Evolutionary conservation across 2,329 filamentous ascomycete genomes (phyloP).

Genomic region (Thielaviopsis euricoi): DNA sequence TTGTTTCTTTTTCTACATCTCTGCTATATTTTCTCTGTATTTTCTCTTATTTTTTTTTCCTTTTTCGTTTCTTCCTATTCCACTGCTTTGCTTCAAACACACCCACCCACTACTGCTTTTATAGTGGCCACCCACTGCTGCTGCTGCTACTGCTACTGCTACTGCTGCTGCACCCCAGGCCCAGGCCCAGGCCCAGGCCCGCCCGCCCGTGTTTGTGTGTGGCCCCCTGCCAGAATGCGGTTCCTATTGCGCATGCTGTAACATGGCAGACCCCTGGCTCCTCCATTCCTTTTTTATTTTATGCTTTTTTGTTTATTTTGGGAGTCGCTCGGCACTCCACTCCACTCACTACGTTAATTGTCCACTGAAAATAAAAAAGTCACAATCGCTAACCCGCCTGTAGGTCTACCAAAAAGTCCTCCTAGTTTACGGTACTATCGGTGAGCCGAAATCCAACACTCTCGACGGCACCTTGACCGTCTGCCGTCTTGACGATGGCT

Average conservation of each 20-base stretch:
- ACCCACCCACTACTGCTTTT: background rate
- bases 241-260: background rate
- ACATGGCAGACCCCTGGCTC: background rate
- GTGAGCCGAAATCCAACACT: conserved; percentile 46
- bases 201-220: too few species aligned
- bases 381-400: background rate
- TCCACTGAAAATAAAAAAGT: too few species aligned
- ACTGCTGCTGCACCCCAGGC: background rate
- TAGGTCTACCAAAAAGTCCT: conserved; percentile 87
- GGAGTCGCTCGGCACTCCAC: too few species aligned
- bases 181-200: too few species aligned
- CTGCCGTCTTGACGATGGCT: conserved; percentile 67
- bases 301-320: background rate
- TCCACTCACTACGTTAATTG: too few species aligned
- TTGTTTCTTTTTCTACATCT: too few species aligned
- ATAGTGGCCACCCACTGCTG: background rate
- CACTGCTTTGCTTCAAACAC: background rate
- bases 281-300: background rate
- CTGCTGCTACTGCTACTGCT: background rate
- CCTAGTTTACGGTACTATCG: conserved; percentile 61
- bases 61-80: background rate
- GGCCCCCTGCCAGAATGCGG: background rate
- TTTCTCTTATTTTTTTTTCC: background rate
- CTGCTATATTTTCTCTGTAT: background rate
- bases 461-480: conserved; percentile 69